Evolutionary conservation across 108 stramenopile genomes (phyloP), one percentile per base, ranked within the genome.

Genomic region (Mayamaea pseudoterrestris): DNA sequence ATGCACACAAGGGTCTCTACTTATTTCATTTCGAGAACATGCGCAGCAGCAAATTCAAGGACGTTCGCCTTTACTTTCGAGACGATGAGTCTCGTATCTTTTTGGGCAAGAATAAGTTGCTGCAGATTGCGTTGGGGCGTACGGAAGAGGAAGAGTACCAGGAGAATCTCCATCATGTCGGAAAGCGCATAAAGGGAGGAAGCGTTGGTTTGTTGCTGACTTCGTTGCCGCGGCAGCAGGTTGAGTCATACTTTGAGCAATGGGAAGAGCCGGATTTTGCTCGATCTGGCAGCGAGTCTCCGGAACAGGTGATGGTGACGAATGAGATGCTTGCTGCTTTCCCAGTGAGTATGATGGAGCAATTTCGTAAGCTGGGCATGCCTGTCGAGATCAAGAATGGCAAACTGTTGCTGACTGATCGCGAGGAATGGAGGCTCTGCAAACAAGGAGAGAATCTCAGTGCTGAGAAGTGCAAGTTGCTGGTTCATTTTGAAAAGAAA

Each of bases 1-100:
- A 95, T 44, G 57, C 55, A 23, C 81, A 83, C 64, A 68, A 90
- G 42, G 51, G 73, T 14, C 23, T 97, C 11, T 97, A 89, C 56
- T 61, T 97, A 9, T 97, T 97, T 61, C 78, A 76, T 27, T 95
- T 76, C 50, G 93, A 93, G 54, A 97, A 97, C 55, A 92, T 97
- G 89, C 57, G 96, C 44, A 83, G 83, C 57, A 89, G 74, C 53
- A 80, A 93, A 40, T 90, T 96, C 61, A 94, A 92, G 54, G 85
- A 93, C 47, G 83, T 96, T 20, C 82, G 90, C 22, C 52, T 81
- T 53, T 71, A 91, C 46, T 91, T 91, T 47, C 52, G 28, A 14
- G 58, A 61, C 13, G 63, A 49, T 20, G 52, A 28, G 7, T 78
- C 78, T 29, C 79, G 91, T 27, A 87, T 97, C 48, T 89, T 97